These are phyloP conservation scores for Letharia lupina DNA, from an alignment of 495 filamentous ascomycete genomes.

Conservation along the genomic window DNA sequence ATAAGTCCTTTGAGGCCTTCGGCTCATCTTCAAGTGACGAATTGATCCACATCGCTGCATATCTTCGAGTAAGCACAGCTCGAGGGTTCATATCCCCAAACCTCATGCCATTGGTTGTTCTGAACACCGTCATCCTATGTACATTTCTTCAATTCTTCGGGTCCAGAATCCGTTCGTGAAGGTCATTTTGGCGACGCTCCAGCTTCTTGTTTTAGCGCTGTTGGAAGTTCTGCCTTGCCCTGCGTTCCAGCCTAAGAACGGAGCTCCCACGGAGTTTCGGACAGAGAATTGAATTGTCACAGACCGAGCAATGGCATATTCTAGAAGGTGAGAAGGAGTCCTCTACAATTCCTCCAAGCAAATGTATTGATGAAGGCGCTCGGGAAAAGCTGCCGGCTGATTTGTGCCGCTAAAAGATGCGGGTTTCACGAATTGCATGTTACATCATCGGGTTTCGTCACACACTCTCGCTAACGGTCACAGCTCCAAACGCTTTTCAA, in stretches of 20 bases:
- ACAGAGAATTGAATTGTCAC: background rate
- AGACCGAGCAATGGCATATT: conserved; percentile 1
- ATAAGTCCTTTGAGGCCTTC: background rate
- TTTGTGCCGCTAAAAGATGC: conserved; percentile 6
- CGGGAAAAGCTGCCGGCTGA: background rate
- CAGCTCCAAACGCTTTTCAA: conserved; percentile 26
- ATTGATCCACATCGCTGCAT: background rate
- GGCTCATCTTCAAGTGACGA: background rate
- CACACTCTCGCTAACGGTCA: conserved; percentile 28
- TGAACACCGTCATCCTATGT: no score
- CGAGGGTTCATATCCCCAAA: background rate
- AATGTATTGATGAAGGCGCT: background rate
- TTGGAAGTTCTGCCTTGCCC: background rate
- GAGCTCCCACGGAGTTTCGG: background rate
- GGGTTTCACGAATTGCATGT: conserved; percentile 18
- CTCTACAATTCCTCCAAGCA: background rate
- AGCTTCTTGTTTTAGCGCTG: background rate
- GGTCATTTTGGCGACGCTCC: background rate
- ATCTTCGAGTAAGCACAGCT: background rate
- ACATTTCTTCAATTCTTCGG: background rate
- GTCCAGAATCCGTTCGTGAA: background rate
- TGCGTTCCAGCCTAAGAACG: background rate
- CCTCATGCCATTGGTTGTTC: background rate
- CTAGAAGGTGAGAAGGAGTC: background rate
- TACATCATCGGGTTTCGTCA: conserved; percentile 23